phyloP scores from a whole-genome alignment of 176 grass and related monocot genomes.

The Puccinellia tenuiflora region DNA sequence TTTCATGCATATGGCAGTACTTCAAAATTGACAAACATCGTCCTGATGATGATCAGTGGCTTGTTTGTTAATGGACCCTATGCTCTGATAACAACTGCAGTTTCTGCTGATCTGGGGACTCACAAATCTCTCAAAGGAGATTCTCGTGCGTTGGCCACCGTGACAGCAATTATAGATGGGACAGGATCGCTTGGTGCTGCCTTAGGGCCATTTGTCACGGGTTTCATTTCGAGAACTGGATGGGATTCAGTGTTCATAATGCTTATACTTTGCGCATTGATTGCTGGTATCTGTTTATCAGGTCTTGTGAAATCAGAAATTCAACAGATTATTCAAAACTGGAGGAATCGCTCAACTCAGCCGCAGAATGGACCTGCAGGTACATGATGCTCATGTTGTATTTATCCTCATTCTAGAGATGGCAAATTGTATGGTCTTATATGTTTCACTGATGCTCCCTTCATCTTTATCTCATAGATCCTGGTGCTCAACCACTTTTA shows the following conservation, averaged over 20 bases:
- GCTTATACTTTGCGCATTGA: slow-evolving; percentile 51
- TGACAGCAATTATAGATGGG: slow-evolving; percentile 66
- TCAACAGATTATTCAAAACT: slow-evolving; percentile 27
- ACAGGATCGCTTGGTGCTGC: slow-evolving; percentile 65
- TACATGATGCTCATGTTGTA: background rate
- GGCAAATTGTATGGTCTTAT: background rate
- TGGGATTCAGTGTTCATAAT: slow-evolving; percentile 54
- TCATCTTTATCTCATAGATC: slow-evolving; percentile 13
- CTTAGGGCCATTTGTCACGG: slow-evolving; percentile 57
- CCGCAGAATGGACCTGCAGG: slow-evolving; percentile 33
- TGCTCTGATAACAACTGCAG: slow-evolving; percentile 71
- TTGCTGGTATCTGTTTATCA: slow-evolving; percentile 30
- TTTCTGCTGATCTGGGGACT: slow-evolving; percentile 71
- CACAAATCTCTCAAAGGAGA: slow-evolving; percentile 62
- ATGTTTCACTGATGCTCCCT: slow-evolving; percentile 5
- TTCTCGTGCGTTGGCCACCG: slow-evolving; percentile 61
- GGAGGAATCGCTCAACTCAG: slow-evolving; percentile 18
- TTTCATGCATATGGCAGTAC: slow-evolving; percentile 45
- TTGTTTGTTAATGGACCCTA: slow-evolving; percentile 72
- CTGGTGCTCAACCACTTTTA: slow-evolving; percentile 43
- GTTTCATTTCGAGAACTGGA: slow-evolving; percentile 52
- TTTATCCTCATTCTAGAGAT: background rate
- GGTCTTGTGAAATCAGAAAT: slow-evolving; percentile 51
- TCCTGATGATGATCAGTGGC: slow-evolving; percentile 58
- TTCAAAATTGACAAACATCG: slow-evolving; percentile 44